Conservation (phyloP, 371 early-diverging fungal genomes). For the Mortierella sp. region DNA sequence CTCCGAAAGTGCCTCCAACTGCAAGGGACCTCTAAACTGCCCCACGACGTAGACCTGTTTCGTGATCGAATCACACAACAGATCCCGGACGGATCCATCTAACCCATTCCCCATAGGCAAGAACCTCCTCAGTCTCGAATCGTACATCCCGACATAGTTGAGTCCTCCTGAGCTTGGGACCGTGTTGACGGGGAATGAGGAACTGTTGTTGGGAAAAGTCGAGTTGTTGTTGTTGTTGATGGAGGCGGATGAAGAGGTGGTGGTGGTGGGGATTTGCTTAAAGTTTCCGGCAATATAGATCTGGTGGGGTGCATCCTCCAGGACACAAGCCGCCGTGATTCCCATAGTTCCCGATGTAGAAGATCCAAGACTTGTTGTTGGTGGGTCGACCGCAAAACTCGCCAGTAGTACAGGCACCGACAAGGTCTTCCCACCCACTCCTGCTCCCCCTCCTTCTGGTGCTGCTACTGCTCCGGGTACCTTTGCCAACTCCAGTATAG, state of each 20-base stretch:
- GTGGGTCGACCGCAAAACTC: slow-evolving; percentile 29
- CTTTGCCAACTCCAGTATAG: slow-evolving; percentile 37
- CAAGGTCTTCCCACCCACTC: neutral
- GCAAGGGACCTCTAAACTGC: slow-evolving; percentile 59
- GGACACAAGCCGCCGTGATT: slow-evolving; percentile 42
- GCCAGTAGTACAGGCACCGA: slow-evolving; percentile 41
- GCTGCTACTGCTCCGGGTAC: neutral
- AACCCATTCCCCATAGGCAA: slow-evolving; percentile 71
- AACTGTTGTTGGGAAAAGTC: slow-evolving; percentile 12
- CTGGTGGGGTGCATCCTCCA: slow-evolving; percentile 39
- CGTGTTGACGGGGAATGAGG: slow-evolving; percentile 20
- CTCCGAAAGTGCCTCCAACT: slow-evolving; percentile 3
- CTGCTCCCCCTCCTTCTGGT: neutral
- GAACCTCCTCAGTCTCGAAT: slow-evolving; percentile 60
- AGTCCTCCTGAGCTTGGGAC: slow-evolving; percentile 34
- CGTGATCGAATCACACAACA: slow-evolving; percentile 70
- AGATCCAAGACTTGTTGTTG: neutral
- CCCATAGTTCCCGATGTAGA: neutral
- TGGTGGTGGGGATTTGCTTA: slow-evolving; percentile 20
- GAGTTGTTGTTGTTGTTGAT: neutral
- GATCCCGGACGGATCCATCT: slow-evolving; percentile 74
- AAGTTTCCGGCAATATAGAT: slow-evolving; percentile 70
- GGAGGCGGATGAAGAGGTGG: too few species aligned
- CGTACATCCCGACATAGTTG: slow-evolving; percentile 70
- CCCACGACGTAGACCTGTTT: slow-evolving; percentile 70